Conservation (phyloP, 1,284 basidiomycete genomes). For the Coriolopsis trogii region DNA sequence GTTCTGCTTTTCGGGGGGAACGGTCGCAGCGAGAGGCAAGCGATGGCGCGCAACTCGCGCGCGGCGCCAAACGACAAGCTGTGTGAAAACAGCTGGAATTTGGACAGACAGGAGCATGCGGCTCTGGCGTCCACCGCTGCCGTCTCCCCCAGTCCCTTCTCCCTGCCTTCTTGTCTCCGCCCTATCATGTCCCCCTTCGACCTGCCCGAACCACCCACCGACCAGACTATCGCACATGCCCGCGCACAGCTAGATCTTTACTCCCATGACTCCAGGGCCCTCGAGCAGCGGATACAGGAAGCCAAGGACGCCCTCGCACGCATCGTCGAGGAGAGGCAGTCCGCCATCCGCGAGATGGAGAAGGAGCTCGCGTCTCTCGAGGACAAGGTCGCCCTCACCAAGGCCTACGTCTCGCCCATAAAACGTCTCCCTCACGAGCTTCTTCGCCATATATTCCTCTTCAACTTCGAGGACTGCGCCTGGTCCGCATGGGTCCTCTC, state of each 20-base stretch:
- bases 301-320: conserved; percentile 58
- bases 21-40: too few relatives aligned
- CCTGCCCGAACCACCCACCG: conserved; percentile 59
- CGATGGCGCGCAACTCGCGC: too few relatives aligned
- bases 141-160: conserved; percentile 8
- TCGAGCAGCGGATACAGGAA: conserved; percentile 36
- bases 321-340: conserved; percentile 55
- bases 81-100: not conserved
- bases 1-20: too few relatives aligned
- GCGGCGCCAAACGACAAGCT: too few relatives aligned
- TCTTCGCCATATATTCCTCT: conserved; percentile 64
- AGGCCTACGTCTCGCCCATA: conserved; percentile 71
- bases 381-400: conserved; percentile 46
- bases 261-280: conserved; percentile 20
- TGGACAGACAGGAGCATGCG: conserved; percentile 15
- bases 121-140: conserved; percentile 14
- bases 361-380: conserved; percentile 50
- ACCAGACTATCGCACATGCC: conserved; percentile 50
- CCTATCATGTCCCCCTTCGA: conserved; percentile 24
- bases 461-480: conserved; percentile 66
- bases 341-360: conserved; percentile 54
- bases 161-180: conserved; percentile 12
- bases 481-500: conserved; percentile 72
- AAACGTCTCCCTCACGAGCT: conserved; percentile 67
- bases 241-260: conserved; percentile 35